Percentiles rank a stretch among this genome's conserved stretches.
Evolutionary conservation across 352 stramenopile genomes (phyloP).

Genomic region (Peronospora farinosa): DNA sequence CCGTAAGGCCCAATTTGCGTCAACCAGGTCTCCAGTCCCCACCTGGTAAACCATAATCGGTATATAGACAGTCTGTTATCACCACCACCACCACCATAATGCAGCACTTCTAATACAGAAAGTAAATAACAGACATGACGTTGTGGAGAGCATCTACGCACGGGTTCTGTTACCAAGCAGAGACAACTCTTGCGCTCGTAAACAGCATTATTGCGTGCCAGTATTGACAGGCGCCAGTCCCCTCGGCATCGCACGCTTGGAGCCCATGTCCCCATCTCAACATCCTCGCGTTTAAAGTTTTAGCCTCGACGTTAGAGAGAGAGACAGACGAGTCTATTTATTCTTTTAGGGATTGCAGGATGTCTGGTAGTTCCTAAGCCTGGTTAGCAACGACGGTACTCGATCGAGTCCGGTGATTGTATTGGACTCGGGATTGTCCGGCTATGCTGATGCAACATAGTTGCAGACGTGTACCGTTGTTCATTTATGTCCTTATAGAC

Average conservation of each 20-base stretch:
- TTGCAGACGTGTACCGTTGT: too few relatives aligned
- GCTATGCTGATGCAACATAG: too few relatives aligned
- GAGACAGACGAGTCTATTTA: background rate
- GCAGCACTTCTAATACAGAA: too few relatives aligned
- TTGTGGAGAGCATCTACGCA: conserved; percentile 11
- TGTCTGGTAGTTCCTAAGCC: conserved; percentile 36
- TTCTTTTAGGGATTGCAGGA: conserved; percentile 93
- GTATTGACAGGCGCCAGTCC: conserved; percentile 47
- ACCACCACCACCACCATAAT: too few relatives aligned
- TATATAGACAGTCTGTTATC: too few relatives aligned
- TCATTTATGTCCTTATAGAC: too few relatives aligned
- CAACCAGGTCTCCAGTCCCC: too few relatives aligned
- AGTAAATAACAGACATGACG: conserved; percentile 10
- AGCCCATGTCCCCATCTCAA: conserved; percentile 14
- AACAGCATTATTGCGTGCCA: conserved; percentile 47
- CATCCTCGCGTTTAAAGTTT: conserved; percentile 49
- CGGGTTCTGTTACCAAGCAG: conserved; percentile 5
- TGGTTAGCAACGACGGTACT: too few relatives aligned
- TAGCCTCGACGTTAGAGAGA: conserved; percentile 41
- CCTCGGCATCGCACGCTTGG: conserved; percentile 30
- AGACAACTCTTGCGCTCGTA: conserved; percentile 34
- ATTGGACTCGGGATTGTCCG: too few relatives aligned
- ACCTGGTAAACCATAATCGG: too few relatives aligned
- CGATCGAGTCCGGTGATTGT: too few relatives aligned
- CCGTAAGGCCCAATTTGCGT: too few relatives aligned